Evolutionary conservation across 2,329 filamentous ascomycete species (phyloP), one percentile per base, ranked within the genome.

Genomic region (Apiospora arundinis): DNA sequence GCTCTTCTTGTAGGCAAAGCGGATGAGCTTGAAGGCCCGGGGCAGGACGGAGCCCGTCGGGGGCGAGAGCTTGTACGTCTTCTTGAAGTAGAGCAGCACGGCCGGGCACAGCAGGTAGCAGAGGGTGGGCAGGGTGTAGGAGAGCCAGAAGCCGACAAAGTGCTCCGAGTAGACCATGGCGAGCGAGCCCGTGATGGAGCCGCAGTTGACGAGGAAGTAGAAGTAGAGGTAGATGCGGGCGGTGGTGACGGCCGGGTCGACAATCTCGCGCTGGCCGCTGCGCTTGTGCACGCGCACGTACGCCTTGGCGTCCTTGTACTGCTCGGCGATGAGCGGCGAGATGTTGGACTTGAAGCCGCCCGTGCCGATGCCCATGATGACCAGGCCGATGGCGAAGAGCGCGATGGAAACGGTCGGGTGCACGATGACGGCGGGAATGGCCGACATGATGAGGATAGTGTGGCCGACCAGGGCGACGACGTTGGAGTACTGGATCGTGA

Each of bases 311-410:
- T 90, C 87, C 46, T 84, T 85, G 79, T 92, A 91, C 81, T 94
- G 92, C 77, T 94, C 92, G 23, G 91, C 91, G 70, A 94, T 88
- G 25, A 93, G 83, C 0, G 92, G 91, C 0, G 91, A 90, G 69
- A 94, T 89, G 75, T 94, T 95, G 56, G 91, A 82, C 83, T 94
- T 94, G 85, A 94, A 93, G 72, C 92, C 91, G 73, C 92, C 92
- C 0, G 92, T 93, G 49, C 92, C 92, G 16, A 93, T 79, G 28
- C 85, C 84, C 69, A 86, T 83, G 70, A 81, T 73, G 45, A 86
- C 75, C 69, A 86, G 81, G 11, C 90, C 91, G 77, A 94, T 86
- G 70, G 93, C 84, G 71, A 94, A 89, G 25, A 88, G 88, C 0
- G 85, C 89, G 21, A 93, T 83, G 0, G 91, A 86, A 32, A 83